These are phyloP conservation scores for Stereocaulon alpinum DNA, from an alignment of 495 filamentous ascomycete species.

Conservation along the genomic window DNA sequence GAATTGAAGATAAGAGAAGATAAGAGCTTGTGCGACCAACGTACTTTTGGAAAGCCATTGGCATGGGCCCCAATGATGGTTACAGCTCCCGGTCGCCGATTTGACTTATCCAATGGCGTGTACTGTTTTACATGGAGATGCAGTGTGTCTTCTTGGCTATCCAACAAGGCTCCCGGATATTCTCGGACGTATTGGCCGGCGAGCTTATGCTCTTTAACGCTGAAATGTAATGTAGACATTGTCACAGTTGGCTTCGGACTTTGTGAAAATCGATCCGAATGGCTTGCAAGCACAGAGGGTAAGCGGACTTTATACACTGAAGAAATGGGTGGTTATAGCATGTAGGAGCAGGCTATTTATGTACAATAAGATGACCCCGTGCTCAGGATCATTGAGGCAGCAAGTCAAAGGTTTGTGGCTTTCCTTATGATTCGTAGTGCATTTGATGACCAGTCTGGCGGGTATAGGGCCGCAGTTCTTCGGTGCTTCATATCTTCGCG, in stretches of 20 bases:
- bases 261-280: neutral
- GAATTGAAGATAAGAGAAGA: neutral
- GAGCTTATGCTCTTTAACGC: slow-evolving; percentile 51
- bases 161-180: slow-evolving; percentile 52
- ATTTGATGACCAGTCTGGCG: neutral
- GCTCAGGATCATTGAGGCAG: neutral
- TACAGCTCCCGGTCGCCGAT: slow-evolving; percentile 58
- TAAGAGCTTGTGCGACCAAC: neutral
- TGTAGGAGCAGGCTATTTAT: neutral
- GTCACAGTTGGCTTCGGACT: neutral
- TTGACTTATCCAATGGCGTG: slow-evolving; percentile 54
- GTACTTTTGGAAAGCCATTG: slow-evolving; percentile 81
- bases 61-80: slow-evolving; percentile 79
- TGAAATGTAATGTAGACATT: slow-evolving; percentile 33
- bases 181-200: slow-evolving; percentile 63
- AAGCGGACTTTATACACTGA: slow-evolving; percentile 2
- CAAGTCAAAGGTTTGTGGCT: neutral
- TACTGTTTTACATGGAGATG: slow-evolving; percentile 76
- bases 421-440: neutral
- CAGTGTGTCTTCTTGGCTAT: slow-evolving; percentile 51
- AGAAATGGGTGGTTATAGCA: neutral
- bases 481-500: slow-evolving; percentile 1
- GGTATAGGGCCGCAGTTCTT: neutral
- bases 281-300: neutral
- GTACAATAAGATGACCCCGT: neutral